Base-by-base conservation (phyloP, 2,329 filamentous ascomycete species). In the Metarhizium rileyi region DNA sequence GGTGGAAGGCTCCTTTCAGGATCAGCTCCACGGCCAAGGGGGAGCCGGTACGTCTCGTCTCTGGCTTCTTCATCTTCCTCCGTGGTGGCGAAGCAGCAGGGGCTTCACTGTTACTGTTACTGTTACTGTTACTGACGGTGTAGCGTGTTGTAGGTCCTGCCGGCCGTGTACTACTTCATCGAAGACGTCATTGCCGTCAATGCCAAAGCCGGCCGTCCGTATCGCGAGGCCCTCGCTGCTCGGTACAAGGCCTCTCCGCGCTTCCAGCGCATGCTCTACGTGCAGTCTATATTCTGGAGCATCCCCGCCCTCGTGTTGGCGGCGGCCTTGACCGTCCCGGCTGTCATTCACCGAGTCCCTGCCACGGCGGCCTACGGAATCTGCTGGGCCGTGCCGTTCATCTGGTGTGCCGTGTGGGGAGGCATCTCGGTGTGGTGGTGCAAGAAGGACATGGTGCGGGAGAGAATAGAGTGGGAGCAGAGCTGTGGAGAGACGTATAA, bases 121-220 rank as follows among this genome's bases (percentile, higher is more conserved):
- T n/a, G n/a, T n/a, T n/a, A n/a, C n/a, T n/a, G n/a, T n/a, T n/a
- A n/a, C 6, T 4, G 8, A 25, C 4, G 1, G 20, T 10, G 10
- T 23, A 20, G 3, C 14, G 38, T 25, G 38, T 10, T 16, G 9
- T 25, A 69, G 61, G 76, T 84, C 50, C 72, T 76, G 3, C 83
- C 83, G 0, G 75, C 78, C 2, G 72, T 78, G 2, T 82, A 83
- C 56, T 83, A 82, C 46, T 71, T 86, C 27, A 77, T 85, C 25
- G 83, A 86, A 63, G 83, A 86, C 57, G 73, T 84, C 23, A 74
- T 84, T 14, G 81, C 79, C 4, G 83, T 86, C 38, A 83, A 86
- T 58, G 82, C 80, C 20, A 75, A 73, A 3, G 81, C 78, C 9
- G 68, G 68, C n/a, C 62, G 66, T 33, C 67, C 68, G 0, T 72